Evolutionary conservation across 2,329 filamentous ascomycete species (phyloP), one percentile per base, ranked within the genome.

Genomic region (Penicillium sp.): DNA sequence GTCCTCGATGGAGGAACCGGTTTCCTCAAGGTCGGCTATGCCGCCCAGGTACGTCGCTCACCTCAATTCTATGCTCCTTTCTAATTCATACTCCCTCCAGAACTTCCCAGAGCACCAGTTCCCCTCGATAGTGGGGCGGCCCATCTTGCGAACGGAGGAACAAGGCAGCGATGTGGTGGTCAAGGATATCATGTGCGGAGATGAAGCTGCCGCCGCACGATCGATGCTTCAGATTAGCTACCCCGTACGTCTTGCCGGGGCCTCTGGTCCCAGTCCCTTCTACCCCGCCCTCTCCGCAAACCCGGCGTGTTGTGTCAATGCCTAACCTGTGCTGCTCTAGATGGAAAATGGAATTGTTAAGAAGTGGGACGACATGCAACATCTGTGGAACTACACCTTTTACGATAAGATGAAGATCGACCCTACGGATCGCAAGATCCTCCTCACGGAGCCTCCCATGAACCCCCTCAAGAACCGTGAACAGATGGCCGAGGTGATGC

Each of bases 271-370:
- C 46, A 48, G 45, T 42, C 46, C 51, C 29, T 57, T 38, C 50
- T 62, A 53, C 62, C 57, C 51, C 54, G 56, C 55, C 50, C 56
- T 48, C 45, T 55, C 57, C 49, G 54, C 65, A 62, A 53, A 57
- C 56, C 62, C 61, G 52, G 51, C 59, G 46, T 60, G 56, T 48
- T 14, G 59, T 65, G 58, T 65, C 60, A 52, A 62, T 52, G 29
- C 36, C 49, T 53, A 31, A 48, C 50, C 52, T 42, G 56, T 51
- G 43, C 40, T 45, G 52, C 24, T 65, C 55, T 75, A 88, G 85
- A 99, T 99, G 94, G 94, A 99, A 77, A 99, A 99, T 75, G 94
- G 94, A 68, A 97, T 99, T 69, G 92, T 99, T 64, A 97, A 97
- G 84, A 92, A 92, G 72, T 99, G 94, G 94, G 94, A 99, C 67